Evolutionary conservation across 1,284 basidiomycete species (phyloP), one percentile per base, ranked within the genome.

Genomic region (Porogramme epimiltina): DNA sequence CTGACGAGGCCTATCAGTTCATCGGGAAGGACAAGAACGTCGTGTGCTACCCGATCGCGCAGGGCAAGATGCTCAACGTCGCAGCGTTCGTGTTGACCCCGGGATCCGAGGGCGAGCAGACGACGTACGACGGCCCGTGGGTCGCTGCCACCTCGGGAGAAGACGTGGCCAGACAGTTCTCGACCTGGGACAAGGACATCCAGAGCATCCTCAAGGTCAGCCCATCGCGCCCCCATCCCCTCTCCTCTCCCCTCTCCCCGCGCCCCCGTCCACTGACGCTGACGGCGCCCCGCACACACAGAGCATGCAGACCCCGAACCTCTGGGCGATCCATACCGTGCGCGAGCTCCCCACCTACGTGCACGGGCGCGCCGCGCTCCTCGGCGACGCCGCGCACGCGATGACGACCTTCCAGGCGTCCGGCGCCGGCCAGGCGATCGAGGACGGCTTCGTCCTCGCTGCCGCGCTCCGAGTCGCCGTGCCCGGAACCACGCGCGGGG

Each of bases 341-440:
- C 53, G 37, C 9, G 49, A 56, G 1, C 42, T 70, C 16, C 64
- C 65, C 2, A 57, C 59, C 2, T 70, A 56, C 42, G 61, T 64
- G 1, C 39, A 51, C 10, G 56, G 56, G 3, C 52, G 55, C 1
- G 65, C 65, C 8, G 66, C 61, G 1, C 55, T 70, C 10, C 26
- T 70, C 11, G 69, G 67, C 1, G 69, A 70, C 42, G 64, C 69
- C 3, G 58, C 58, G 0, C 58, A 59, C 39, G 49, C 49, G 5
- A 59, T 59, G 70, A 66, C 68, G 2, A 72, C 72, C 0, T 63
- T 68, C 51, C 70, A 71, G 52, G 72, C 67, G 1, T 69, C 72
- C 15, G 72, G 73, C 4, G 72, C 67, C 4, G 71, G 73, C 0
- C 73, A 74, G 59, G 71, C 69, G 0, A 70, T 74, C 40, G 73